Conservation (phyloP, 192 early-diverging fungal species). For the Allomyces arbusculus region DNA sequence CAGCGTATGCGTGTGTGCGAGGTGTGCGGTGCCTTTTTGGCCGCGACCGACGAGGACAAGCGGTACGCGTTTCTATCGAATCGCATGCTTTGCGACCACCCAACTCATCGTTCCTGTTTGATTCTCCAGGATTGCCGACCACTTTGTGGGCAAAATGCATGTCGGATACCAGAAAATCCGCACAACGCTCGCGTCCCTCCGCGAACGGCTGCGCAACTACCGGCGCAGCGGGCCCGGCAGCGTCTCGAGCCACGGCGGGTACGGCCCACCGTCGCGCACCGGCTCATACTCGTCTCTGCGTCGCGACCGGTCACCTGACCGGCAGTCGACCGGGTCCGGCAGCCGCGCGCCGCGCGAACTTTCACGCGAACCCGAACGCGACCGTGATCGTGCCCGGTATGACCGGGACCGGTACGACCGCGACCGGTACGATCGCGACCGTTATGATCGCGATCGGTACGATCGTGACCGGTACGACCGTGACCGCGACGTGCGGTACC, state of each 20-base stretch:
- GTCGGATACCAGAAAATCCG: background rate
- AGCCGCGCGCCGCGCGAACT: background rate
- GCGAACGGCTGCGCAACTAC: background rate
- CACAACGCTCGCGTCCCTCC: background rate
- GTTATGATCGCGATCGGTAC: background rate
- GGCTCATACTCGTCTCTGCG: background rate
- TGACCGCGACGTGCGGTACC: background rate
- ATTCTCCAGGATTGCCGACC: background rate
- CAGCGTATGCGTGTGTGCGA: background rate
- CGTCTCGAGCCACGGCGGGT: background rate
- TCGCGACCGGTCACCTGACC: background rate
- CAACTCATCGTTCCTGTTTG: background rate
- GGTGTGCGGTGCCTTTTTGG: background rate
- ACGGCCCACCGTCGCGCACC: background rate
- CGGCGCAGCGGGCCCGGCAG: background rate
- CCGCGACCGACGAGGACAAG: background rate
- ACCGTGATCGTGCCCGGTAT: background rate
- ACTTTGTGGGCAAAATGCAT: background rate
- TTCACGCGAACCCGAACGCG: background rate
- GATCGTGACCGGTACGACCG: background rate
- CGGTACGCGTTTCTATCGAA: background rate
- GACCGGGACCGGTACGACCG: background rate
- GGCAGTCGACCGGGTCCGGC: background rate
- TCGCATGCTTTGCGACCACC: background rate
- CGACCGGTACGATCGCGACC: too few relatives aligned